Evolutionary conservation across 139 green algal genomes (phyloP), one percentile per base, ranked within the genome.

Genomic region (Chlorella sp.): DNA sequence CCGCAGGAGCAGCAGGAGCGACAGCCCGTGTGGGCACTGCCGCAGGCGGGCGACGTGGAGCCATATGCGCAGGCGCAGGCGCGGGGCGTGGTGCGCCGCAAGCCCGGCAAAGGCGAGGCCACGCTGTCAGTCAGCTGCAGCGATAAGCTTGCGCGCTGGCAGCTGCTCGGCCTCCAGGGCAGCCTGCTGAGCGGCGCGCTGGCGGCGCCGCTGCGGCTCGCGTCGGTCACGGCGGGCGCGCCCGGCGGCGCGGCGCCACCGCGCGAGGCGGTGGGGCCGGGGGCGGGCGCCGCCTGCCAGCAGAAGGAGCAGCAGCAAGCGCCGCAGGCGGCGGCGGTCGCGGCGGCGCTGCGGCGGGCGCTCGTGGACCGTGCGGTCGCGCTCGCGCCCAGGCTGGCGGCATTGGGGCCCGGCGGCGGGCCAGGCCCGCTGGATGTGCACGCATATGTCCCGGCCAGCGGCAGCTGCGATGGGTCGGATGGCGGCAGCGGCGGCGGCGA

Each of bases 101-200:
- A 99, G 86, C 95, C 95, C 2, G 95, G 95, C 42, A 67, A 90
- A 3, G 94, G 94, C 4, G 90, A 96, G 21, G 60, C 90, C 38
- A 98, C 95, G 31, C 81, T 95, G 71, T 96, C 87, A 11, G 90
- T 99, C 77, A 95, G 88, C 76, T 99, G 95, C 90, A 96, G 88
- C 77, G 95, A 99, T 85, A 99, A 99, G 91, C 82, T 98, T 33
- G 89, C 92, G 1, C 85, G 90, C 29, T 98, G 95, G 94, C 65
- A 60, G 19, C 74, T 90, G 56, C 74, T 98, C 6, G 94, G 95
- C 21, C 33, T 96, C 68, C 94, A 93, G 83, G 91, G 90, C 23
- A 74, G 71, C 2, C 86, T 96, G 63, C 84, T 98, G 55, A 76
- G 73, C 2, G 42, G 60, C 14, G 29, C 95, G 8, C 72, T 98